Percentiles rank a stretch among this genome's conserved stretches.
Conservation (phyloP, 2,329 filamentous ascomycete genomes). For the Blastomyces percursus region DNA sequence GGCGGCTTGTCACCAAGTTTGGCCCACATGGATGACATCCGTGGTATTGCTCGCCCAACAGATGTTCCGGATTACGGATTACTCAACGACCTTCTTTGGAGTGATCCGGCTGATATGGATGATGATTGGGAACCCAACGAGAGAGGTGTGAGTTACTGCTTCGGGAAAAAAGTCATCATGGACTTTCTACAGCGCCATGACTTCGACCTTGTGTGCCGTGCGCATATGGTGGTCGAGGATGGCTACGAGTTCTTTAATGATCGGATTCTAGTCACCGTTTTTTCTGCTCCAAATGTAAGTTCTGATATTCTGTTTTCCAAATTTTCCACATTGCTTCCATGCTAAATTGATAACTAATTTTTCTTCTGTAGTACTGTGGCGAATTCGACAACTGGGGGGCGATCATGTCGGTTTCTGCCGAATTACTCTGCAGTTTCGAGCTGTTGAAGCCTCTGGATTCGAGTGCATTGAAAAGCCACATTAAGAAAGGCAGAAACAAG, state of each 20-base stretch:
- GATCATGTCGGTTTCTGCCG: slow-evolving; percentile 92
- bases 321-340: slow-evolving; percentile 16
- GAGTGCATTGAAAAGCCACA: slow-evolving; percentile 91
- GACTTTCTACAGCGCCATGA: slow-evolving; percentile 91
- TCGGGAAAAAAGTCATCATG: slow-evolving; percentile 95
- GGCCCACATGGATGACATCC: slow-evolving; percentile 96
- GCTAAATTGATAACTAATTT: slow-evolving; percentile 9
- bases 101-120: slow-evolving; percentile 95
- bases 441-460: slow-evolving; percentile 93
- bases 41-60: slow-evolving; percentile 87
- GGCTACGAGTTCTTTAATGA: slow-evolving; percentile 99
- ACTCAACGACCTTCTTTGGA: slow-evolving; percentile 92
- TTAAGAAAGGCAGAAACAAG: slow-evolving; percentile 95
- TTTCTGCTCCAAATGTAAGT: slow-evolving; percentile 90
- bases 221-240: slow-evolving; percentile 98
- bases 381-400: slow-evolving; percentile 99
- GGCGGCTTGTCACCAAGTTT: slow-evolving; percentile 86
- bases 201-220: slow-evolving; percentile 92
- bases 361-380: slow-evolving; percentile 67
- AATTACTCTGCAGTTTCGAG: slow-evolving; percentile 94
- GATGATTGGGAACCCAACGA: slow-evolving; percentile 97
- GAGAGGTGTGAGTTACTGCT: slow-evolving; percentile 93
- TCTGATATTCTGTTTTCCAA: not conserved
- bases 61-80: slow-evolving; percentile 96
- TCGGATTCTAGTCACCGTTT: slow-evolving; percentile 87